These are phyloP conservation scores for Solanum piurae DNA, from an alignment of 257 asterid species.

Conservation along the genomic window DNA sequence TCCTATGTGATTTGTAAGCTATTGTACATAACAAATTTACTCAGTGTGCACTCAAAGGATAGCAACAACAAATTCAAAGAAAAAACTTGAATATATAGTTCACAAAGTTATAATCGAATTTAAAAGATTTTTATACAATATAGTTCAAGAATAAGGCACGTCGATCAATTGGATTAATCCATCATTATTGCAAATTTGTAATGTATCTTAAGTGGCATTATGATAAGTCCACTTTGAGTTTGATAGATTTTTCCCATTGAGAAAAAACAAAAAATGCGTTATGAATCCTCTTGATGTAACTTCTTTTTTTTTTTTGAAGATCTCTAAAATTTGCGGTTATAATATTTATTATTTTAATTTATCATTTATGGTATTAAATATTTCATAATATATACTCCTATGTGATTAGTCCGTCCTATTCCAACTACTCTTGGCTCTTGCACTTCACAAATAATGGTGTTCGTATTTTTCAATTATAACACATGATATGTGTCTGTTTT, in stretches of 20 bases:
- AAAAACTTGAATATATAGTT: background rate
- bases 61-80: fast-evolving
- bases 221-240: background rate
- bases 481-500: no score
- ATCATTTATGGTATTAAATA: no score
- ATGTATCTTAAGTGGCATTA: background rate
- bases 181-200: background rate
- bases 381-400: background rate
- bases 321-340: background rate
- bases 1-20: background rate
- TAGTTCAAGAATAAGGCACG: background rate
- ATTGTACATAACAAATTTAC: background rate
- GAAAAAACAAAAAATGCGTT: background rate
- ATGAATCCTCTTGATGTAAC: background rate
- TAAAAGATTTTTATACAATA: background rate
- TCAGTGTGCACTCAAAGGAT: no score
- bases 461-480: no score
- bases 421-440: no score
- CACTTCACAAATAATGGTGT: no score
- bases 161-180: background rate
- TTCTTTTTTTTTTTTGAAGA: background rate
- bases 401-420: background rate
- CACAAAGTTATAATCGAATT: background rate
- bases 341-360: no score
- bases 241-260: background rate